These are phyloP conservation scores for Tetraselmis chui DNA, from an alignment of 139 green algal species.

Conservation along the genomic window DNA sequence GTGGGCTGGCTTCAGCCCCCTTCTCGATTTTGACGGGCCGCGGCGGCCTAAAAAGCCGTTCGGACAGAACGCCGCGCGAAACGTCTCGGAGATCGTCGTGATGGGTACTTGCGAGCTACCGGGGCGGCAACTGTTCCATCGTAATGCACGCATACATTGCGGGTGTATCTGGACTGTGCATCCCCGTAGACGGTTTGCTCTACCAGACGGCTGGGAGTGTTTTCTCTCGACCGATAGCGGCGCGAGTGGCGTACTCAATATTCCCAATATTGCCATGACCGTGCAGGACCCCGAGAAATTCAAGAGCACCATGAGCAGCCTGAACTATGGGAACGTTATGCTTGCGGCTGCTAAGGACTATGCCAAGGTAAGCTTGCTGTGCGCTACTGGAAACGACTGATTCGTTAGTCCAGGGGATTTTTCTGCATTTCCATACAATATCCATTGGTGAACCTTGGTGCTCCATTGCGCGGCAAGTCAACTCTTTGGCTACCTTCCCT, in stretches of 20 bases:
- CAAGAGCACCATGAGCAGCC: slow-evolving; percentile 60
- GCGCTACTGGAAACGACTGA: too few relatives aligned
- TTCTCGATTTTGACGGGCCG: too few relatives aligned
- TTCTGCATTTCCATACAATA: background rate
- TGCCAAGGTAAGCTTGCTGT: slow-evolving; percentile 58
- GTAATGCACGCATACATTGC: too few relatives aligned
- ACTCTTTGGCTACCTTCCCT: background rate
- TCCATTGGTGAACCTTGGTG: background rate
- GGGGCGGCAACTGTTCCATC: too few relatives aligned
- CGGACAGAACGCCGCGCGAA: background rate
- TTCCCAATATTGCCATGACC: background rate
- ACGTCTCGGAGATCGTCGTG: background rate
- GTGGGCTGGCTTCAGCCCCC: too few relatives aligned
- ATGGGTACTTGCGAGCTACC: background rate
- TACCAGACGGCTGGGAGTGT: background rate
- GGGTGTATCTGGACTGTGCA: too few relatives aligned
- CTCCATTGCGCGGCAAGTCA: background rate
- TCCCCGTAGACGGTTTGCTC: background rate
- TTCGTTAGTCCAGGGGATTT: too few relatives aligned
- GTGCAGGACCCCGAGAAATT: slow-evolving; percentile 48
- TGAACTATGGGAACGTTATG: slow-evolving; percentile 79
- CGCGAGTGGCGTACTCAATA: background rate
- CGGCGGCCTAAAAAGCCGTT: background rate
- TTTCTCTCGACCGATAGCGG: background rate
- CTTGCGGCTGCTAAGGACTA: slow-evolving; percentile 76